Base-by-base conservation (phyloP, 2,329 filamentous ascomycete species). In the Colletotrichum sp. region DNA sequence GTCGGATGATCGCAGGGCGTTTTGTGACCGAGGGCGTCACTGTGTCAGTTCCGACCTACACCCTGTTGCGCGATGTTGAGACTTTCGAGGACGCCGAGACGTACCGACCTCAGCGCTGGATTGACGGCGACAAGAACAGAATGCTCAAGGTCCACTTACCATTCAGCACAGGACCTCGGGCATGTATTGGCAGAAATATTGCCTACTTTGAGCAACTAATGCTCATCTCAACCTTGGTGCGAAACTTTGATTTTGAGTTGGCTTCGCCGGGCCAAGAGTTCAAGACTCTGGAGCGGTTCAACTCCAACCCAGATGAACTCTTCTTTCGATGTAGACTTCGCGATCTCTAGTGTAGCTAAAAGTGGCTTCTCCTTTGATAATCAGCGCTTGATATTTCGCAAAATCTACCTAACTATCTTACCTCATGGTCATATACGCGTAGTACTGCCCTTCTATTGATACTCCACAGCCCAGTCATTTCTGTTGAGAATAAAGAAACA, bases 281-380 rank as follows among this genome's bases (percentile, higher is more conserved):
- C 43, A 21, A 6, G 43, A 48, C 43, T 48, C n/a, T 48, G 43
- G 43, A 48, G 8, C 9, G 43, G 43, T 48, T 48, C 6, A 48
- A 48, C 43, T 48, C 43, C 10, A 48, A 48, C 6, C 43, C 43
- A 48, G 43, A 48, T 13, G 43, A 48, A 21, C 43, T 48, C n/a
- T 48, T 48, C 18, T 48, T 48, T 21, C 10, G 9, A 2, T 48
- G 43, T 48, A 48, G 9, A 21, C 43, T 21, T 21, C 43, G 43
- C 43, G 43, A 48, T 48, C 1, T 48, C 43, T 48, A 48, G 43
- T 48, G 0, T 48, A 2, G 18, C 0, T 48, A 48, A 3, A 48
- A 0, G 13, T 21, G 7, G 43, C 1, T 1, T 12, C 43, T 48
- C 0, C 18, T 48, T 48, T n/a, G 8, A 43, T 43, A n/a, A n/a